Conservation (phyloP, 305 asterid genomes). For the Plantago coronopus region DNA sequence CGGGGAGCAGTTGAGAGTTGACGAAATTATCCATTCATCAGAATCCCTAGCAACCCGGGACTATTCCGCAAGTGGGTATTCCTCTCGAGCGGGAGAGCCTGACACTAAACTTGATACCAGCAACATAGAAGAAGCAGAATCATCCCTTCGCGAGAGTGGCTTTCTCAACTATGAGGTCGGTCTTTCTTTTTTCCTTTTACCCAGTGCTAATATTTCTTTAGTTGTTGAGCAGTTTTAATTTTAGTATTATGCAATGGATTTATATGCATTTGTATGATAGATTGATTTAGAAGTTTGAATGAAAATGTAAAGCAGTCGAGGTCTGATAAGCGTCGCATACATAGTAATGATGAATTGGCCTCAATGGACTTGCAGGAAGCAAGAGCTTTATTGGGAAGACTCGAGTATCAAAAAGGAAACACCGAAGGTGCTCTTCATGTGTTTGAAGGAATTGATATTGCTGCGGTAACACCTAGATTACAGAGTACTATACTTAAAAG, state of each 20-base stretch:
- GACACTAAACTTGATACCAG: conserved; percentile 64
- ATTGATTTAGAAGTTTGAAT: neutral
- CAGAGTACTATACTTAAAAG: conserved; percentile 52
- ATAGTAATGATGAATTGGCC: neutral
- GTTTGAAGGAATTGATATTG: conserved; percentile 84
- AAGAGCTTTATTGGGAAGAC: conserved; percentile 87
- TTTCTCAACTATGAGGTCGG: conserved; percentile 81
- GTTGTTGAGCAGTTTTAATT: neutral
- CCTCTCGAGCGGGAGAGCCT: conserved; percentile 72
- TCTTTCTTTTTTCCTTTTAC: conserved; percentile 9
- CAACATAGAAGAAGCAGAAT: conserved; percentile 93
- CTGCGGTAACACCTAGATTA: conserved; percentile 70
- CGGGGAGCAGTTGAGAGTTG: conserved; percentile 63
- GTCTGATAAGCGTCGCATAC: neutral
- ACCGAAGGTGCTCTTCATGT: conserved; percentile 85
- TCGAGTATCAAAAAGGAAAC: conserved; percentile 91
- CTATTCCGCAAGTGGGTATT: conserved; percentile 86
- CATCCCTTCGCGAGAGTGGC: conserved; percentile 90
- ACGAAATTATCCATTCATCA: conserved; percentile 70
- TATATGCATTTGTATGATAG: neutral
- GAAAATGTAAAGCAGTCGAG: neutral
- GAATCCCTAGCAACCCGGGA: conserved; percentile 91
- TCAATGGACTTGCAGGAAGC: conserved; percentile 61
- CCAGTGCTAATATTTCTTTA: neutral
- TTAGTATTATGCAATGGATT: neutral